Conservation (phyloP, 805 yeast species). For the Candida montana region DNA sequence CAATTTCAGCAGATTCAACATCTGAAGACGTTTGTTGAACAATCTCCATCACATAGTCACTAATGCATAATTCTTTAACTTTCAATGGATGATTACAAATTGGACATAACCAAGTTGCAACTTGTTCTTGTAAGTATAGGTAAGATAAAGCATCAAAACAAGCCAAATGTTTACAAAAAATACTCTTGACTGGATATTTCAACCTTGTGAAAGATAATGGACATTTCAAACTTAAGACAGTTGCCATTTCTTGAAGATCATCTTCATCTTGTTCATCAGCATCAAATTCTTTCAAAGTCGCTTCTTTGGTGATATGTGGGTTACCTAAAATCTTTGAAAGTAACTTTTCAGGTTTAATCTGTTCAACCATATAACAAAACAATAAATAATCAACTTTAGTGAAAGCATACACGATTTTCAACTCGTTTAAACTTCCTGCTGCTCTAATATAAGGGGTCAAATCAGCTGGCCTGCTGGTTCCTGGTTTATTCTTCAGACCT, state of each 20-base stretch:
- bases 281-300: constrained; percentile 46
- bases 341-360: constrained; percentile 36
- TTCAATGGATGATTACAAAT: constrained; percentile 55
- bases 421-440: constrained; percentile 31
- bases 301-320: constrained; percentile 47
- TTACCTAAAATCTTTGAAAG: constrained; percentile 36
- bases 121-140: constrained; percentile 68
- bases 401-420: constrained; percentile 55
- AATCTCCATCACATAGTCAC: constrained; percentile 68
- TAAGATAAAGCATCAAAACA: constrained; percentile 83
- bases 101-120: constrained; percentile 88
- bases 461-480: constrained; percentile 81
- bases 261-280: constrained; percentile 54
- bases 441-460: constrained; percentile 46
- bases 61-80: constrained; percentile 58
- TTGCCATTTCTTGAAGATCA: constrained; percentile 61
- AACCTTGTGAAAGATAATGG: constrained; percentile 74
- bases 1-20: constrained; percentile 61
- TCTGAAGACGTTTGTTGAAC: constrained; percentile 46
- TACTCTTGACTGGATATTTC: constrained; percentile 65
- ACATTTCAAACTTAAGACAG: constrained; percentile 65
- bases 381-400: constrained; percentile 45
- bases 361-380: constrained; percentile 56
- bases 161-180: constrained; percentile 71
- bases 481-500: constrained; percentile 72